These are phyloP conservation scores for Metarhizium rileyi DNA, from an alignment of 2,329 filamentous ascomycete genomes.

Conservation along the genomic window DNA sequence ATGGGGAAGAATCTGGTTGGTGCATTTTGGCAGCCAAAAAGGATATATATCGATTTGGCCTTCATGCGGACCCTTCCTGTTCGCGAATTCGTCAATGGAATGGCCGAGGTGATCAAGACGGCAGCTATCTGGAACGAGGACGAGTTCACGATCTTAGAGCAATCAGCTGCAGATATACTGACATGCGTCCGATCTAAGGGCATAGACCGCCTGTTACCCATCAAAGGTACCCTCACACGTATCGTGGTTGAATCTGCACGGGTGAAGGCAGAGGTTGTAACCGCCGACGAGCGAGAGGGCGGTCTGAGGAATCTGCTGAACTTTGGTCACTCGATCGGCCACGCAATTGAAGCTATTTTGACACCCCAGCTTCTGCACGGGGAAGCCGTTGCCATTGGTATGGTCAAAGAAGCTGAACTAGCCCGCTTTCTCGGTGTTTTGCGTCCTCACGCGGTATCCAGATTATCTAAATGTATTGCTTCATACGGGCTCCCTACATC, in stretches of 20 bases:
- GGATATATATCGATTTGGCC: slow-evolving; percentile 87
- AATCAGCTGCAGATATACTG: slow-evolving; percentile 69
- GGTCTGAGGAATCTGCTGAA: slow-evolving; percentile 91
- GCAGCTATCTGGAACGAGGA: slow-evolving; percentile 89
- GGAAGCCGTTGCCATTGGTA: slow-evolving; percentile 92
- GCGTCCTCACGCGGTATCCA: slow-evolving; percentile 76
- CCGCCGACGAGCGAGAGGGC: slow-evolving; percentile 86
- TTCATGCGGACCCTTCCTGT: slow-evolving; percentile 87
- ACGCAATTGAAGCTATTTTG: slow-evolving; percentile 90
- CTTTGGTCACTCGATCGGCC: slow-evolving; percentile 95
- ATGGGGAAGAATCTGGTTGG: slow-evolving; percentile 94
- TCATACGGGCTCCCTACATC: slow-evolving; percentile 86
- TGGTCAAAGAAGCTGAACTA: slow-evolving; percentile 95
- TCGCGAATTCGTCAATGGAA: slow-evolving; percentile 94
- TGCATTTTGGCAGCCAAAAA: slow-evolving; percentile 90
- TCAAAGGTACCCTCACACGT: slow-evolving; percentile 61
- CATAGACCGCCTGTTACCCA: slow-evolving; percentile 55
- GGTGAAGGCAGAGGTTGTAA: slow-evolving; percentile 91
- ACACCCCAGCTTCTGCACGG: slow-evolving; percentile 94
- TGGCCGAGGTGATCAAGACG: slow-evolving; percentile 97
- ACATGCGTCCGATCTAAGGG: slow-evolving; percentile 21
- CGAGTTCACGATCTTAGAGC: slow-evolving; percentile 77
- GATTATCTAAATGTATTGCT: slow-evolving; percentile 86
- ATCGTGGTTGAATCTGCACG: slow-evolving; percentile 85
- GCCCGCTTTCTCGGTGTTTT: slow-evolving; percentile 81